Evolutionary conservation across 140 eudicot genomes (phyloP), one percentile per base, ranked within the genome.

Genomic region (Bidens hawaiensis): DNA sequence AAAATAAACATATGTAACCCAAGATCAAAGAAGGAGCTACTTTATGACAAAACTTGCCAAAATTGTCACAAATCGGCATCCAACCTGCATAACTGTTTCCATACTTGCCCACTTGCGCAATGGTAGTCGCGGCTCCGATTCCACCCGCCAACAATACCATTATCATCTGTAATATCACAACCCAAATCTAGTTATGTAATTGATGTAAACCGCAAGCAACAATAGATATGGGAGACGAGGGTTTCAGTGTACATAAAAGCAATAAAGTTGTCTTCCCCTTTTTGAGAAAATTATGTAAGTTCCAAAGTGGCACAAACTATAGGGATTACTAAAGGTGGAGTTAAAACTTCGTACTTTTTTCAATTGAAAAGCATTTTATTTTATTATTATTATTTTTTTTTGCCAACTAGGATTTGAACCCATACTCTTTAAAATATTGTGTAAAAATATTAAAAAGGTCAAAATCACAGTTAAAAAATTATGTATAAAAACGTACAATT

Each of bases 51-150:
- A 79, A 85, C 9, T 74, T 62, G 14, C 73, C 71, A 6, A 82
- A 78, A 22, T 84, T 64, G 55, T 74, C 90, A 24, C 96, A 90
- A 6, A 90, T 71, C 0, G 86, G 62, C 79, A 71, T 51, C 97
- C 96, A 90, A 3, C 96, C 94, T 0, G 88, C 69, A 19, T 82
- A 76, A 13, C 40, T 60, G 59, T 83, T 77, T 11, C 97, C 97
- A 17, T 70, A 82, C 42, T 68, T 75, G 4, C 88, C 97, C 31
- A 84, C 63, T 71, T 79, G 85, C 19, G 86, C 97, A 25, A 79
- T 24, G 0, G 94, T 68, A 8, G 88, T 59, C 18, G 90, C 91
- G 16, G 96, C 90, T 11, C 79, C 80, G 49, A 78, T 65, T 45
- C 70, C 94, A 4, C 74, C 85, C 43, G 74, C 65, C 75, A 76